These are phyloP conservation scores for Flaveria brownii DNA, from an alignment of 129 eudicot species.

Conservation along the genomic window DNA sequence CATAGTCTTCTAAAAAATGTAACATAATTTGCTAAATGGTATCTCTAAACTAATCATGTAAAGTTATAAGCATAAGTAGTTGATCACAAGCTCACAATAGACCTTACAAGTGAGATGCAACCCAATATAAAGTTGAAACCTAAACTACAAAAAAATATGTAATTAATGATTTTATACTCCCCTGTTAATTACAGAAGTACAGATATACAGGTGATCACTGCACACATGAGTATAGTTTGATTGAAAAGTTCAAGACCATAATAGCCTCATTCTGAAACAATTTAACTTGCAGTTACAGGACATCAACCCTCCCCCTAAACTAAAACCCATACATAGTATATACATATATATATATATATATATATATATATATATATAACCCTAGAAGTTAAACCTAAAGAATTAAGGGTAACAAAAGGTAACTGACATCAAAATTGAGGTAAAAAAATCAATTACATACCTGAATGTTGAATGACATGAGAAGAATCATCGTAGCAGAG, in stretches of 20 bases:
- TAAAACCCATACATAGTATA: neutral
- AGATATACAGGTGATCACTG: too few species aligned
- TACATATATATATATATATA: too few species aligned
- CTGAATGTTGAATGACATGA: constrained; percentile 5
- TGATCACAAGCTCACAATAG: neutral
- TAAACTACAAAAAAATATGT: neutral
- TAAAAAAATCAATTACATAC: constrained; percentile 7
- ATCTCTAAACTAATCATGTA: neutral
- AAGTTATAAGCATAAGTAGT: neutral
- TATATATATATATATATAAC: neutral
- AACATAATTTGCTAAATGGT: neutral
- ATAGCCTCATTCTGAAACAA: too few species aligned
- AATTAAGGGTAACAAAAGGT: too few species aligned
- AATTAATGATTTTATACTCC: neutral
- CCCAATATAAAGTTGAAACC: neutral
- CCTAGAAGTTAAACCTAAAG: neutral
- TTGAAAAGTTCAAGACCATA: too few species aligned
- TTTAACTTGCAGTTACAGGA: too few species aligned
- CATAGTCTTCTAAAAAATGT: neutral
- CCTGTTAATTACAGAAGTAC: neutral
- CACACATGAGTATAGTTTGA: too few species aligned
- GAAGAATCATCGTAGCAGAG: constrained; percentile 2
- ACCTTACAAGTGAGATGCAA: neutral
- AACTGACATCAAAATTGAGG: neutral
- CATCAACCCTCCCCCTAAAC: too few species aligned